Base-by-base conservation (phyloP, 305 asterid species). In the Striga hermonthica region DNA sequence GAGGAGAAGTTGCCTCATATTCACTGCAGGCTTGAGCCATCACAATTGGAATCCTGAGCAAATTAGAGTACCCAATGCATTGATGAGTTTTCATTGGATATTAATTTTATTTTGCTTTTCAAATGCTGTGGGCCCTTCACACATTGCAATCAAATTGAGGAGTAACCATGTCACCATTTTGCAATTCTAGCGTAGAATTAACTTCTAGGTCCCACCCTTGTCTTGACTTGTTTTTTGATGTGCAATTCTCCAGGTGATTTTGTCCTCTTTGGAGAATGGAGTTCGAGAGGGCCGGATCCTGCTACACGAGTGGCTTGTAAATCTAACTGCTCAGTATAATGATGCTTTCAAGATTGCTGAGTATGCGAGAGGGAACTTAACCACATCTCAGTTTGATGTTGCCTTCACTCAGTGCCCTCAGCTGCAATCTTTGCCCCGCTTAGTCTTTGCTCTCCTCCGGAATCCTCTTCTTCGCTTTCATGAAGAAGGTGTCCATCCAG, bases 401-500 rank as follows among this genome's bases (percentile, higher is more conserved):
- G 81, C 95, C 65, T 92, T 92, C 90, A 83, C 85, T 66, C 97
- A 90, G 72, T 92, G 97, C 74, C 94, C 97, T 67, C 97, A 87
- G 80, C 86, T 92, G 74, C 96, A 86, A 78, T 72, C 89, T 72
- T 74, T 92, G 64, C 95, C 97, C 49, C 96, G 98, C 72, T 75
- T 92, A 72, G 88, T 92, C 58, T 92, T 92, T 80, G 95, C 98
- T 73, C 80, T 92, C 82, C 75, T 92, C 74, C 75, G 97, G 48
- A 90, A 82, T 78, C 94, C 96, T 82, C 95, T 92, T 69, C 97
- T 92, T 75, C 95, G 97, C 65, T 84, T 92, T 70, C 98, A 92
- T 43, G 98, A 89, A 79, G 98, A 92, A 84, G 98, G 98, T 66
- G 95, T 92, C 77, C 98, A 92, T 83, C 98, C 98, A 1, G 98